A percentile compares a stretch with the other conserved stretches of the same genome.
These are phyloP conservation scores for Haplosporangium sp. DNA, from an alignment of 371 early-diverging fungal species.

Conservation along the genomic window DNA sequence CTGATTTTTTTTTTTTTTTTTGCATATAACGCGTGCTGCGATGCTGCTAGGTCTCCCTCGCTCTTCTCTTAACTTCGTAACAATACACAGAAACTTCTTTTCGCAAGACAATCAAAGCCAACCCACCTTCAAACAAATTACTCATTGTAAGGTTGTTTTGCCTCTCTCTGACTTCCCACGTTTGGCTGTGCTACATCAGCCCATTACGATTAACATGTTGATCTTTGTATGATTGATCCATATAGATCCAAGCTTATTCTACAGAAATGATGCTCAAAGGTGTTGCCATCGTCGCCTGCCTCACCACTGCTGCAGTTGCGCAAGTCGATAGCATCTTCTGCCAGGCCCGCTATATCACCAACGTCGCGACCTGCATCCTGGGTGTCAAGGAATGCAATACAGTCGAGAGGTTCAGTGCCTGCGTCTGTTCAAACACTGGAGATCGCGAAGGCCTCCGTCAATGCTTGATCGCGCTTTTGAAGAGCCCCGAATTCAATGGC, in stretches of 20 bases:
- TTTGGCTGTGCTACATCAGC: too few species aligned
- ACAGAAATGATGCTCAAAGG: slow-evolving; percentile 21
- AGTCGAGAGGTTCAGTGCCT: background rate
- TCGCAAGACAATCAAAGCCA: too few species aligned
- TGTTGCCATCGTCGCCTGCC: slow-evolving; percentile 10
- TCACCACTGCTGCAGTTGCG: slow-evolving; percentile 14
- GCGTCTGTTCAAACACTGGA: background rate
- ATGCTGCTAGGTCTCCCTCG: too few species aligned
- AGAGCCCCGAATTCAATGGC: background rate
- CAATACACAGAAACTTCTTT: too few species aligned
- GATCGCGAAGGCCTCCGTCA: background rate
- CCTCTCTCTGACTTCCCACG: too few species aligned
- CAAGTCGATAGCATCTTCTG: slow-evolving; percentile 17
- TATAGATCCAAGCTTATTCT: slow-evolving; percentile 5
- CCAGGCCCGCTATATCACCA: slow-evolving; percentile 20
- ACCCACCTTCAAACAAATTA: too few species aligned
- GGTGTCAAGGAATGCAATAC: slow-evolving; percentile 14
- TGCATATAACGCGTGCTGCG: too few species aligned
- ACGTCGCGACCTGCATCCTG: slow-evolving; percentile 23
- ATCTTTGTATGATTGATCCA: too few species aligned
- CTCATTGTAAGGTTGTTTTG: too few species aligned
- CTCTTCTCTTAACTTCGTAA: too few species aligned
- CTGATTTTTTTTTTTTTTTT: too few species aligned
- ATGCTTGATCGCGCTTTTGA: background rate
- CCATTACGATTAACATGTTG: too few species aligned